phyloP scores from a whole-genome alignment of 208 protist species.

The Histomonas meleagridis region DNA sequence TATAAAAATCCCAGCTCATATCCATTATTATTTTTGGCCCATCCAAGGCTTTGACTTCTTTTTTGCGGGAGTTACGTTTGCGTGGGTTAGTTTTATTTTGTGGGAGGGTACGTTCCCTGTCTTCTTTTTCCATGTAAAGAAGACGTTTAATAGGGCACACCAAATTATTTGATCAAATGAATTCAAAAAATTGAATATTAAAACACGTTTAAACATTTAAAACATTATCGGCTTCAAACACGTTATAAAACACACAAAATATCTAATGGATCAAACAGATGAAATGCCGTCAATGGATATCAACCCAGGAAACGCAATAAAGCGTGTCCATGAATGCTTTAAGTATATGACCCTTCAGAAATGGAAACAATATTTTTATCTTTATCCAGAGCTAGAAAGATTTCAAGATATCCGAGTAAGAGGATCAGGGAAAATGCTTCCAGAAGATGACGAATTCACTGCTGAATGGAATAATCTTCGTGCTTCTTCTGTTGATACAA shows the following conservation, averaged over 20 bases:
- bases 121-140: too few species aligned
- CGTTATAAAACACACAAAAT: too few species aligned
- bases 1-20: neutral
- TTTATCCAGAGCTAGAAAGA: neutral
- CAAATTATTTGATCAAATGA: too few species aligned
- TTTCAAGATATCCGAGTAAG: neutral
- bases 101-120: too few species aligned
- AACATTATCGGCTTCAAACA: too few species aligned
- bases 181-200: too few species aligned
- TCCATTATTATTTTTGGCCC: slow-evolving; percentile 27
- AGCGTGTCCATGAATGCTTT: neutral
- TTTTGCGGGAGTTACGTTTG: too few species aligned
- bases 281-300: neutral
- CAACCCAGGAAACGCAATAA: neutral
- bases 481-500: neutral
- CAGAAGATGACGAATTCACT: neutral
- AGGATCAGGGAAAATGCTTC: neutral
- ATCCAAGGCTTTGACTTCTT: neutral
- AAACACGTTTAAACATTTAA: too few species aligned
- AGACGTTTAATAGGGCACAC: too few species aligned
- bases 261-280: too few species aligned
- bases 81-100: too few species aligned
- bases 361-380: neutral
- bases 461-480: neutral
- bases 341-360: neutral